Conservation (phyloP, 169 alveolate genomes). For the Cryptosporidium ubiquitum region DNA sequence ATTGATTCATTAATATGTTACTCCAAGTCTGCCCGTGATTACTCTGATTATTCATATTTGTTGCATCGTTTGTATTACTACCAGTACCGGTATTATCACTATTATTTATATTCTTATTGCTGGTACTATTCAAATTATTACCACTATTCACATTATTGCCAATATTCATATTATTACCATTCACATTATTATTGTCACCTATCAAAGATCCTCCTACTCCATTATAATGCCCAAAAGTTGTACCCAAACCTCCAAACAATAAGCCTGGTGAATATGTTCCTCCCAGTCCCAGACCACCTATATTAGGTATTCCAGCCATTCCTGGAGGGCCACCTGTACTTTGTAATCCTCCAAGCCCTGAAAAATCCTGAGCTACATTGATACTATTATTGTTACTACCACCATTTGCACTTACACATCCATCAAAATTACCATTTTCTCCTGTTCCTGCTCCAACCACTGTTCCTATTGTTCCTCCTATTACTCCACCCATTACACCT, state of each 20-base stretch:
- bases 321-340: neutral
- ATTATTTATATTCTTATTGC: too few species aligned
- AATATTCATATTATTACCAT: too few species aligned
- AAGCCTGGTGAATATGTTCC: neutral
- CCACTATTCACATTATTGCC: neutral
- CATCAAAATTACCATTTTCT: too few species aligned
- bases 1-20: constrained; percentile 48
- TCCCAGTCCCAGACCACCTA: neutral
- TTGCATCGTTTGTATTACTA: neutral
- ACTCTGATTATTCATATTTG: neutral
- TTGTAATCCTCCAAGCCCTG: neutral
- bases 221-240: neutral
- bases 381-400: neutral
- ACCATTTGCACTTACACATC: too few species aligned
- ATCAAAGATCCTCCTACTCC: neutral
- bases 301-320: neutral
- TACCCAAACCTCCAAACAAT: neutral
- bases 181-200: too few species aligned
- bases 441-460: neutral
- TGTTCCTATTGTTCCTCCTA: neutral
- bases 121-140: too few species aligned
- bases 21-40: constrained; percentile 7
- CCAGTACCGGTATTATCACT: neutral
- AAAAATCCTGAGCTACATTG: neutral
- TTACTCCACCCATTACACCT: neutral